Evolutionary conservation across 345 rosid genomes (phyloP).

Genomic region (Hypericum androsaemum): DNA sequence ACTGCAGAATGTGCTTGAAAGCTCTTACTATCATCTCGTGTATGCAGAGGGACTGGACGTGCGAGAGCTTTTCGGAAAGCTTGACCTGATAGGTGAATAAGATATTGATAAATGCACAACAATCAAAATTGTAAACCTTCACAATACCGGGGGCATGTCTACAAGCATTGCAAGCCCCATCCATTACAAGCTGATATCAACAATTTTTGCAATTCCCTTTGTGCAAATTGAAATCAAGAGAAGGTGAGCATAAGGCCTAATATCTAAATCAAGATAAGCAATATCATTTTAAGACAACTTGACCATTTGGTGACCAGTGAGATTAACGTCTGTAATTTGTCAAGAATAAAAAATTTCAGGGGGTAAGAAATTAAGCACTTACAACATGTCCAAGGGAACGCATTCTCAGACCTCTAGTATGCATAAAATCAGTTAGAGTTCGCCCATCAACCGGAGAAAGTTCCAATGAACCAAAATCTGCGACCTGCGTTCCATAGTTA

Average conservation of each 20-base stretch:
- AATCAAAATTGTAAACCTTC: no score
- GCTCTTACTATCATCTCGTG: constrained; percentile 98
- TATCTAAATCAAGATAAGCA: no score
- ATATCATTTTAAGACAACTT: not conserved
- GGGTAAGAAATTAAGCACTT: constrained; percentile 28
- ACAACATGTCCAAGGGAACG: constrained; percentile 90
- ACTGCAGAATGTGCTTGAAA: constrained; percentile 82
- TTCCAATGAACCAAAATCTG: constrained; percentile 97
- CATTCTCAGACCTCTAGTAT: constrained; percentile 97
- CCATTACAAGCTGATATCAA: no score
- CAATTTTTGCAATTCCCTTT: no score
- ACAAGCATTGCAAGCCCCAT: no score
- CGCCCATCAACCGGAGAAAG: constrained; percentile 99
- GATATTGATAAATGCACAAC: no score
- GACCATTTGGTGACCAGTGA: not conserved
- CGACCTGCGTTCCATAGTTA: constrained; percentile 46
- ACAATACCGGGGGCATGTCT: no score
- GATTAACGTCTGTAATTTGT: not conserved
- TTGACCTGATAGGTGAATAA: constrained; percentile 43
- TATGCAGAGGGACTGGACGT: constrained; percentile 88
- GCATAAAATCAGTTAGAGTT: constrained; percentile 98
- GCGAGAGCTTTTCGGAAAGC: constrained; percentile 90
- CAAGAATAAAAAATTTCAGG: constrained; percentile 13
- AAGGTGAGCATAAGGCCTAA: no score
- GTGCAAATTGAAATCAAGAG: no score